phyloP scores from a whole-genome alignment of 176 grass and related monocot species.

The Oryza rufipogon region DNA sequence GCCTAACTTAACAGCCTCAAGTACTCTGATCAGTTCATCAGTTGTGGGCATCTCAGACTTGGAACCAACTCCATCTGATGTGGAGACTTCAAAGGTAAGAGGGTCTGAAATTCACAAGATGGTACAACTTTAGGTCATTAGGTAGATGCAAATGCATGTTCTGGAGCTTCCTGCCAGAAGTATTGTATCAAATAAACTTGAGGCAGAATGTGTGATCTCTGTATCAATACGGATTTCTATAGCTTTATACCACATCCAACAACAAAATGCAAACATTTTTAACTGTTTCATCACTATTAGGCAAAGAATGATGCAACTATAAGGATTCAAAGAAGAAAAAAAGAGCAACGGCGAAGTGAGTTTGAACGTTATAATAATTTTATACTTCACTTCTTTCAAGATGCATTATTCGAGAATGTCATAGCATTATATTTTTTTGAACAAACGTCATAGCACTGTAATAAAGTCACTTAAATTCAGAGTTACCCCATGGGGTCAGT shows the following conservation, averaged over 20 bases:
- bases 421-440: neutral
- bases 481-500: neutral
- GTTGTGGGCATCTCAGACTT: slow-evolving; percentile 67
- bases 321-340: neutral
- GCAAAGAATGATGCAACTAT: slow-evolving; percentile 22
- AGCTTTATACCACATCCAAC: neutral
- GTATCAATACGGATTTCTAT: neutral
- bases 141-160: slow-evolving; percentile 10
- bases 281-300: neutral
- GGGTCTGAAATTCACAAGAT: slow-evolving; percentile 50
- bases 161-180: neutral
- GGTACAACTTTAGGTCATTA: slow-evolving; percentile 11
- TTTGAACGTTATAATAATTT: neutral
- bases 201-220: neutral
- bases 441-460: neutral
- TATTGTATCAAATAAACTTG: neutral
- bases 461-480: slow-evolving; percentile 12
- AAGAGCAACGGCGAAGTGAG: neutral
- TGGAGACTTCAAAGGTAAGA: slow-evolving; percentile 67
- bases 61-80: slow-evolving; percentile 32
- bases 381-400: slow-evolving; percentile 13
- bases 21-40: slow-evolving; percentile 71
- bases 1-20: slow-evolving; percentile 74
- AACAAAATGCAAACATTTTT: neutral
- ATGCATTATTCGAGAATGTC: neutral